Evolutionary conservation across 176 grass and related monocot genomes (phyloP).

Genomic region (Oryza longistaminata): DNA sequence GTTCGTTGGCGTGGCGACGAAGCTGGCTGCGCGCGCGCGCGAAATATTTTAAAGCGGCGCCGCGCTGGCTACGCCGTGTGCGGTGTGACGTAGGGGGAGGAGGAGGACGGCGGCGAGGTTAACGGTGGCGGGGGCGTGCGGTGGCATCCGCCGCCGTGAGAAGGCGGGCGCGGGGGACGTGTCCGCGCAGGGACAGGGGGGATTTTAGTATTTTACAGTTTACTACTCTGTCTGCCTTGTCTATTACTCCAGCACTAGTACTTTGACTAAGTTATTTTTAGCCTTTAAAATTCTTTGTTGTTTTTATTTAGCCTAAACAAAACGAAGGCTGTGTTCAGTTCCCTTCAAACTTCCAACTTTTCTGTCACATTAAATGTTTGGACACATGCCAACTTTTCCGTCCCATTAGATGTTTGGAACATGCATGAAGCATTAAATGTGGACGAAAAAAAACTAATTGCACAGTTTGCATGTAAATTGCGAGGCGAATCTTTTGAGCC

Average conservation of each 20-base stretch:
- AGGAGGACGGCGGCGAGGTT: neutral
- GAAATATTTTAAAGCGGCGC: neutral
- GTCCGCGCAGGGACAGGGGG: neutral
- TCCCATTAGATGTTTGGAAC: too few species aligned
- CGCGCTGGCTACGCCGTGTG: neutral
- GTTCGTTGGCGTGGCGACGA: conserved; percentile 5
- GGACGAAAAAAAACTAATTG: too few species aligned
- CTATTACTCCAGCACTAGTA: neutral
- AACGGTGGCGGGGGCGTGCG: conserved; percentile 4
- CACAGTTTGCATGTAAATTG: too few species aligned
- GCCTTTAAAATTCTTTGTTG: too few species aligned
- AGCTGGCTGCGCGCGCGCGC: conserved; percentile 42
- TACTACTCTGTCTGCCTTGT: neutral
- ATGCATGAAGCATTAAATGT: too few species aligned
- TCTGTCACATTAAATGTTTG: too few species aligned
- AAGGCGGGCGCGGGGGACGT: neutral
- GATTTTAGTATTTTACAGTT: neutral
- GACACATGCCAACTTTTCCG: too few species aligned
- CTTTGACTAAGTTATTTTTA: neutral
- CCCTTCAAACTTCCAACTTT: too few species aligned
- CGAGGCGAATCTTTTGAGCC: too few species aligned
- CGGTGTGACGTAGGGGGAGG: neutral
- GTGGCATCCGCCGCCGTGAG: conserved; percentile 18
- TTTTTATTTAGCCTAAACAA: too few species aligned
- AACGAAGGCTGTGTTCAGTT: too few species aligned